Percentiles rank a stretch among this genome's conserved stretches.
These are phyloP conservation scores for Wickerhamomyces alni DNA, from an alignment of 805 yeast species.

Conservation along the genomic window DNA sequence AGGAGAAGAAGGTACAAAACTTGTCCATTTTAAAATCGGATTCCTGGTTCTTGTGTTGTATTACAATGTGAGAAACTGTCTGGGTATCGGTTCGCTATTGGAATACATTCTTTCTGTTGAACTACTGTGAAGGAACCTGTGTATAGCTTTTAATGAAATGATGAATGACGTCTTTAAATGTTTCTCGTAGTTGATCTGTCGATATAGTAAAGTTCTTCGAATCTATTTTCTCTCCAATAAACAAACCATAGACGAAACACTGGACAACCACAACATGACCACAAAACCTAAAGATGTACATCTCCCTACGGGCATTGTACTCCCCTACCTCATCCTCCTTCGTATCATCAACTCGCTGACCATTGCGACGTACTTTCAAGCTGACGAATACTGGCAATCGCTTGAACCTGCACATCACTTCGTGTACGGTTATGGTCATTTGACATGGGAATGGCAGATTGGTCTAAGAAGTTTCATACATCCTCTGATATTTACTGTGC, in stretches of 20 bases:
- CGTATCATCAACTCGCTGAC: conserved; percentile 60
- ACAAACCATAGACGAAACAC: too few species aligned
- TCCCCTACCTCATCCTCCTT: conserved; percentile 30
- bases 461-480: conserved; percentile 74
- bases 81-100: conserved; percentile 25
- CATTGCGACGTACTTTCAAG: conserved; percentile 78
- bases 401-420: conserved; percentile 83
- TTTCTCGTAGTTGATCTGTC: too few species aligned
- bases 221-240: too few species aligned
- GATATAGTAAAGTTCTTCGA: too few species aligned
- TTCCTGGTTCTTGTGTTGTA: conserved; percentile 6
- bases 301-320: conserved; percentile 16
- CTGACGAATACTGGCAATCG: conserved; percentile 93
- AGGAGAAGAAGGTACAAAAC: conserved; percentile 16
- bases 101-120: conserved; percentile 12
- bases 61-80: background rate
- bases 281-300: background rate
- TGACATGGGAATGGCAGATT: conserved; percentile 92
- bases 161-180: too few species aligned
- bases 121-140: background rate
- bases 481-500: conserved; percentile 61
- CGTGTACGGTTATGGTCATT: conserved; percentile 73
- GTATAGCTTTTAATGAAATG: too few species aligned
- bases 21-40: conserved; percentile 22
- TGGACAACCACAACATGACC: too few species aligned